Conservation (phyloP, 805 yeast species). For the Ogataea trehaloabstinens region DNA sequence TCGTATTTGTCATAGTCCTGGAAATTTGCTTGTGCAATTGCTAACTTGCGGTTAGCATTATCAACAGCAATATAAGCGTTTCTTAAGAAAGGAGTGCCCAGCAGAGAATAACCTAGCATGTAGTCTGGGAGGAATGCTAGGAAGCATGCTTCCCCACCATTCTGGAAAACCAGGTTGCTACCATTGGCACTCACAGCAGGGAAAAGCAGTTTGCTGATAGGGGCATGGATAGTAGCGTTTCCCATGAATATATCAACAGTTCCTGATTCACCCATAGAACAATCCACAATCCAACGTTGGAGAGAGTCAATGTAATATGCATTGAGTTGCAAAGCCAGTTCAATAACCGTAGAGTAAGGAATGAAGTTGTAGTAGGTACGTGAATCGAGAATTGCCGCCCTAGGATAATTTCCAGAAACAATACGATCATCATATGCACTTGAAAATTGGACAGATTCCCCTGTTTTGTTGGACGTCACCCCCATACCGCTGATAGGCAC, state of each 20-base stretch:
- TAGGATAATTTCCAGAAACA: constrained; percentile 33
- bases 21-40: constrained; percentile 48
- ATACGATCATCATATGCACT: constrained; percentile 41
- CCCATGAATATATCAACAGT: constrained; percentile 53
- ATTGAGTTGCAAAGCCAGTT: constrained; percentile 65
- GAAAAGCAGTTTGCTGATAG: constrained; percentile 46
- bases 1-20: neutral
- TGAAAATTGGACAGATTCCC: constrained; percentile 26
- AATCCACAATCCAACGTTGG: constrained; percentile 60
- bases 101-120: constrained; percentile 45
- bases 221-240: constrained; percentile 46
- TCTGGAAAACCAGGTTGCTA: constrained; percentile 42
- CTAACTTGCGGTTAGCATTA: constrained; percentile 53
- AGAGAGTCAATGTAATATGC: constrained; percentile 53
- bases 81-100: constrained; percentile 60
- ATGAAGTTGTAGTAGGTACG: constrained; percentile 47
- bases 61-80: constrained; percentile 62
- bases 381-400: constrained; percentile 61
- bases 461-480: constrained; percentile 33
- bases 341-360: constrained; percentile 56
- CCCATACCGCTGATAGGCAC: constrained; percentile 46
- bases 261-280: constrained; percentile 52
- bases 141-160: constrained; percentile 57
- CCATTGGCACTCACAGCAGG: constrained; percentile 37
- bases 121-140: constrained; percentile 50